These are phyloP conservation scores for Oryza rufipogon DNA, from an alignment of 176 grass and related monocot species.

Conservation along the genomic window DNA sequence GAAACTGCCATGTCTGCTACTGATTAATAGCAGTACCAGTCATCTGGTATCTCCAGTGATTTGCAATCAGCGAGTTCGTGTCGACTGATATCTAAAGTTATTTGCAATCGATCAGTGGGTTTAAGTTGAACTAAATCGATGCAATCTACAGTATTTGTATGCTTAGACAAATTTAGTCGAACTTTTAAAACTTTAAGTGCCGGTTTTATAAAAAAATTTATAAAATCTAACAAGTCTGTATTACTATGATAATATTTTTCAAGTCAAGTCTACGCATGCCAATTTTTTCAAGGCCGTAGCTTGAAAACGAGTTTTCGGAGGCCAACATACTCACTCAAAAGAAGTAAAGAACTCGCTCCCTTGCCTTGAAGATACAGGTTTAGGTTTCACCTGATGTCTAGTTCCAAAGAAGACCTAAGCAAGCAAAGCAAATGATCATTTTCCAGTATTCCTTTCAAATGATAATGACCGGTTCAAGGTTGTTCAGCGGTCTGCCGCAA, in stretches of 20 bases:
- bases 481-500: background rate
- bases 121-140: no score
- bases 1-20: background rate
- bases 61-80: background rate
- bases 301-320: background rate
- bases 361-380: conserved; percentile 7
- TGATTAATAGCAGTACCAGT: background rate
- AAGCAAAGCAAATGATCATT: background rate
- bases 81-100: background rate
- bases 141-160: no score
- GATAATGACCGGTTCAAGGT: background rate
- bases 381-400: background rate
- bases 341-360: background rate
- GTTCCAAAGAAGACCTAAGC: background rate
- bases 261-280: no score
- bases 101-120: background rate
- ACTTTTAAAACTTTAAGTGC: no score
- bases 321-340: background rate
- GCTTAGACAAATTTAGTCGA: no score
- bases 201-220: no score
- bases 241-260: no score
- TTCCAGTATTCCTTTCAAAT: background rate
- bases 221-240: no score
- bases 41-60: background rate
- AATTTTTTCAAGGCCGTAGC: no score